A percentile compares a stretch with the other conserved stretches of the same genome.
phyloP scores from a whole-genome alignment of 2,329 filamentous ascomycete genomes.

The Penicillium griseofulvum region DNA sequence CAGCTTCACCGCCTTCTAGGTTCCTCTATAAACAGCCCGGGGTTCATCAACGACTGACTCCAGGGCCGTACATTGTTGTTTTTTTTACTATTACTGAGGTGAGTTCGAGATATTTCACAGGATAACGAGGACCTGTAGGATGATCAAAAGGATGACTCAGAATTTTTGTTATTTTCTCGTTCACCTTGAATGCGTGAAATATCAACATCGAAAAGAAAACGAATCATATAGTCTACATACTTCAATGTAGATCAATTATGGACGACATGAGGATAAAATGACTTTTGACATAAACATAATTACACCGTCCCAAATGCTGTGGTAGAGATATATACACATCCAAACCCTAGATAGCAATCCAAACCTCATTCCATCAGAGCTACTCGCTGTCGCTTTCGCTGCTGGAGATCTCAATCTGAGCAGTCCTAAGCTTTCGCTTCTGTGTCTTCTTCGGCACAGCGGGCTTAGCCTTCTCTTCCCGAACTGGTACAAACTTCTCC shows the following conservation, averaged over 20 bases:
- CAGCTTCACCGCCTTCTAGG: constrained; percentile 37
- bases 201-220: neutral
- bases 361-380: neutral
- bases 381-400: constrained; percentile 28
- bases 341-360: constrained; percentile 2
- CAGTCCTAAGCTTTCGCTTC: constrained; percentile 25
- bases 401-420: constrained; percentile 26
- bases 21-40: neutral
- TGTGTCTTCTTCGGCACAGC: constrained; percentile 26
- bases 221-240: neutral
- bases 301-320: constrained; percentile 14
- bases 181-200: neutral
- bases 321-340: constrained; percentile 18
- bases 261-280: neutral
- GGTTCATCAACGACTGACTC: too few species aligned
- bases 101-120: neutral
- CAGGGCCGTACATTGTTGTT: neutral
- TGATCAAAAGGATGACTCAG: too few species aligned
- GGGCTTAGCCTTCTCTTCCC: neutral
- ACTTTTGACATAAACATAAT: constrained; percentile 11
- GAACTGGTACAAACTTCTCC: constrained; percentile 8
- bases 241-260: neutral
- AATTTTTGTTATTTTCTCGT: neutral
- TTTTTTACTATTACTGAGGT: neutral
- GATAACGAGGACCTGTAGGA: too few species aligned